phyloP scores from a whole-genome alignment of 106 monocot species.

The Cymbidium sinense region DNA sequence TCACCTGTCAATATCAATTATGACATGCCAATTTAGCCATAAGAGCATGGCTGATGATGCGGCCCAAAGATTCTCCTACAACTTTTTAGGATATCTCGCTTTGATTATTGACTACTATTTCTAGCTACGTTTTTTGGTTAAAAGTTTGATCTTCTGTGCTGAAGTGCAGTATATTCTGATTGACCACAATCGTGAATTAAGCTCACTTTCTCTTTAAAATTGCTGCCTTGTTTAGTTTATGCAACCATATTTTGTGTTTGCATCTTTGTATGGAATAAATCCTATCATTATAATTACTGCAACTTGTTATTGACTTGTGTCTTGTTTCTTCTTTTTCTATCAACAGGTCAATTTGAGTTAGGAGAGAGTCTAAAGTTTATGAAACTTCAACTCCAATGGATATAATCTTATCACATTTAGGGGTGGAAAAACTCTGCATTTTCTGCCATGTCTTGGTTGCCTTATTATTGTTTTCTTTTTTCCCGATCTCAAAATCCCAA shows the following conservation, averaged over 20 bases:
- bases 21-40: too few relatives aligned
- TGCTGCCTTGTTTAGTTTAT: background rate
- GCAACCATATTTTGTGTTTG: background rate
- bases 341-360: background rate
- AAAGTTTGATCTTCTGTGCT: too few relatives aligned
- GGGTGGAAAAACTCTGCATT: slow-evolving; percentile 19
- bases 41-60: too few relatives aligned
- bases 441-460: slow-evolving; percentile 10
- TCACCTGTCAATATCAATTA: too few relatives aligned
- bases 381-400: slow-evolving; percentile 2
- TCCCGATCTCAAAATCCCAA: slow-evolving; percentile 17
- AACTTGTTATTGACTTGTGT: background rate
- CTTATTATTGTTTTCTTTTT: slow-evolving; percentile 19
- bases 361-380: background rate
- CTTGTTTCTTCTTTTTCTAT: background rate
- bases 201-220: background rate
- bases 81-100: too few relatives aligned
- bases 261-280: background rate
- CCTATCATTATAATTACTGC: background rate
- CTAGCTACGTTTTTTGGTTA: too few relatives aligned
- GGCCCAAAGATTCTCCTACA: too few relatives aligned
- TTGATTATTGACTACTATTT: too few relatives aligned
- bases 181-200: background rate
- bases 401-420: background rate
- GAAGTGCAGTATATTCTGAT: too few relatives aligned